Base-by-base conservation (phyloP, 2,329 filamentous ascomycete genomes). In the Periconia digitata region DNA sequence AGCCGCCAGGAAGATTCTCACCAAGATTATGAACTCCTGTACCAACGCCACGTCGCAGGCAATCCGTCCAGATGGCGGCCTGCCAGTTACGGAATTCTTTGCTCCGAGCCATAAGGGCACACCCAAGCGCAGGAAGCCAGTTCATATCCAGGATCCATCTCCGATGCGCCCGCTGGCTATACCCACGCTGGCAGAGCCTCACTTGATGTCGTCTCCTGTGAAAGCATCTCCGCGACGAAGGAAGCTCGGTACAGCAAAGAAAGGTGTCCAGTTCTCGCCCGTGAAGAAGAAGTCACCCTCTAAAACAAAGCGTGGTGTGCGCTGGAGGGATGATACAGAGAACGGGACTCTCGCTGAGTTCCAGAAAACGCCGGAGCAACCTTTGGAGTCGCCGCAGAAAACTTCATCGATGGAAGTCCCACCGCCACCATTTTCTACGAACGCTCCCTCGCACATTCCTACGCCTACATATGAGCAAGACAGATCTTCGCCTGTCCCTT, bases 281-380 rank as follows among this genome's bases (percentile, higher is more conserved):
- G 90, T 90, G 0, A 85, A 86, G 53, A 95, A 89, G 73, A 86
- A 86, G 70, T 79, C 82, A 8, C 82, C 85, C 1, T 70, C 71
- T 32, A 81, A 81, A 59, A 53, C 75, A 46, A 90, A 90, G 72
- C 83, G 92, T 51, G 86, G 81, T 39, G 92, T 99, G 6, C 84
- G 92, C 55, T 99, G 94, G 94, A 85, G 90, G 49, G 91, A 95
- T 62, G 94, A 97, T 61, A 90, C 86, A 2, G 87, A 95, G 64
- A 85, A 92, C 43, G 92, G 91, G 20, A 85, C 86, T 1, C 76
- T 97, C 47, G 91, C 89, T 10, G 94, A 97, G 67, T 96, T 92
- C 66, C 89, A 92, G 64, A 90, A 90, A 73, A 96, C 92, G 2
- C 92, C 94, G 1, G 82, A 91, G 69, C 88, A 91, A 68, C 88